Base-by-base conservation (phyloP, 2,329 filamentous ascomycete genomes). In the Teratosphaeria pseudoeucalypti region DNA sequence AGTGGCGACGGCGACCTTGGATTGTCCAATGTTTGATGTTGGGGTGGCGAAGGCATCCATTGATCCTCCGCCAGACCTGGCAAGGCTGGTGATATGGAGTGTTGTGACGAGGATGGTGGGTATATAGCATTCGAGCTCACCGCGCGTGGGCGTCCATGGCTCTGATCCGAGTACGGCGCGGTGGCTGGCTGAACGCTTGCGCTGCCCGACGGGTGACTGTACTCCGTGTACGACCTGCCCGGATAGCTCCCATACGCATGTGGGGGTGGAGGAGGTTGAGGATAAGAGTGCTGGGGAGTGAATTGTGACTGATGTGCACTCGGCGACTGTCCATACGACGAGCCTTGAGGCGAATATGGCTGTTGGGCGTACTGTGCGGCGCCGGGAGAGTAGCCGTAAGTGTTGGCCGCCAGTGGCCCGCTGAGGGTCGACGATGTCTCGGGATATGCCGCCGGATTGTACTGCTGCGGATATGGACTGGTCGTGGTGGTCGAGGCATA, bases 401-500 rank as follows among this genome's bases (percentile, higher is more conserved):
- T 64, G 57, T 68, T 37, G 5, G 27, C 26, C 9, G 23, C 67
- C 60, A 69, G 62, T 32, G 66, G 67, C 52, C 64, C 68, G 58
- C 63, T 68, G 26, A 62, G 66, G 57, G 64, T 64, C 54, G 62
- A 60, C 54, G 65, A 57, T 16, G 60, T 58, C 52, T 67, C 65
- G 6, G 64, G 57, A 59, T 67, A 71, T 6, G 66, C 64, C 6
- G 67, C 61, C 6, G 61, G 60, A 47, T 59, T 61, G 57, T 65
- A 64, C 47, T 73, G 75, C 34, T 69, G 66, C 19, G 68, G 66
- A 56, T 72, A 69, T 57, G 71, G 75, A 32, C 72, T 68, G 56
- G 72, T 65, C 58, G 70, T 72, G 27, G 74, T 64, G 57, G 71
- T 73, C 32, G 34, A 14, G 52, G 73, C 71, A 60, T 81, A 92